A percentile compares a stretch with the other conserved stretches of the same genome.
Conservation (phyloP, 495 filamentous ascomycete species). For the Hypoxylon lenormandii region DNA sequence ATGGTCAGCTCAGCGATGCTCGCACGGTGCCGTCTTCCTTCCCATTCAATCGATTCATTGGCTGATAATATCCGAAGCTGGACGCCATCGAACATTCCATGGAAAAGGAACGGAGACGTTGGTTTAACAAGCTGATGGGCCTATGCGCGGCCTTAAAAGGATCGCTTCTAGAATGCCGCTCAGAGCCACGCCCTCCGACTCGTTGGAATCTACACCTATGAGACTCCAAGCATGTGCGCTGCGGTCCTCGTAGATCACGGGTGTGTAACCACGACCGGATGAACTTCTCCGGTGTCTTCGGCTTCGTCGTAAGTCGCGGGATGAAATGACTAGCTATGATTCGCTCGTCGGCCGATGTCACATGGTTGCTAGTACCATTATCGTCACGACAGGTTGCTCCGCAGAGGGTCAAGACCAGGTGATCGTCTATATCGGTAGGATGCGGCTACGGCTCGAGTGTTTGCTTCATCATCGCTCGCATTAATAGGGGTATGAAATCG, state of each 20-base stretch:
- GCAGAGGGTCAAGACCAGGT: conserved; percentile 32
- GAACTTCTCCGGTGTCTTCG: conserved; percentile 20
- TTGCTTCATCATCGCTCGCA: conserved; percentile 5
- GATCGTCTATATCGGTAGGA: conserved; percentile 20
- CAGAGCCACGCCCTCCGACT: not conserved
- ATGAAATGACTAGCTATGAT: conserved; percentile 21
- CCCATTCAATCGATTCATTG: not conserved
- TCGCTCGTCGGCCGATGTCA: conserved; percentile 11
- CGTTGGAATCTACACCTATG: not conserved
- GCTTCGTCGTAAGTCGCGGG: not conserved
- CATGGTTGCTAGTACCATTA: conserved; percentile 8
- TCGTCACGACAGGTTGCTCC: conserved; percentile 31
- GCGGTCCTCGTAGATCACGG: conserved; percentile 9
- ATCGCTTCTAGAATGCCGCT: not conserved
- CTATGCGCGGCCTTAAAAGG: not conserved
- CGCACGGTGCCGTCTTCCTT: conserved; percentile 6
- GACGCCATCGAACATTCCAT: conserved; percentile 14
- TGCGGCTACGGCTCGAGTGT: conserved; percentile 14
- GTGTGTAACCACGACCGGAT: conserved; percentile 25
- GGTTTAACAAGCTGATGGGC: not conserved
- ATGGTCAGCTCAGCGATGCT: not conserved
- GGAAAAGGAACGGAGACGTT: not conserved
- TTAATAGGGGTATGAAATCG: not conserved
- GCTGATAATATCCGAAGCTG: not conserved
- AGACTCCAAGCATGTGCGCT: not conserved